phyloP scores from a whole-genome alignment of 2,329 filamentous ascomycete genomes.

The Fusarium humuli region DNA sequence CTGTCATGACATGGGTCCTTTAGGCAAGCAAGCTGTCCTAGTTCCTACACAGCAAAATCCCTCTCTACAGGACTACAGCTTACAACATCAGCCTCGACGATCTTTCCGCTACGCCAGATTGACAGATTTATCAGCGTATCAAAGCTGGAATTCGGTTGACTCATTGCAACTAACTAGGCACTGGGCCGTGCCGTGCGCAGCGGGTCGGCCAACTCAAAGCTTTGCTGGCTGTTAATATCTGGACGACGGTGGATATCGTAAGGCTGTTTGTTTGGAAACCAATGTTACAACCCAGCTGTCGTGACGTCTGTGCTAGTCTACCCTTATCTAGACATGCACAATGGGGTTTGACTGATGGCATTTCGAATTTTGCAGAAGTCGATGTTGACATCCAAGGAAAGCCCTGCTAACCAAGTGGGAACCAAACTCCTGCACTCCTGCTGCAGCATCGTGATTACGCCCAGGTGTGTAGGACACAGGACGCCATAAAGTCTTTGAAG shows the following conservation, averaged over 20 bases:
- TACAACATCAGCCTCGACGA: conserved; percentile 26
- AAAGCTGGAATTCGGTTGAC: conserved; percentile 14
- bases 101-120: conserved; percentile 15
- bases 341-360: not conserved
- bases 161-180: conserved; percentile 12
- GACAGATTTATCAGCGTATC: not conserved
- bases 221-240: conserved; percentile 24
- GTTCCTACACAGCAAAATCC: conserved; percentile 2
- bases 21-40: conserved; percentile 16
- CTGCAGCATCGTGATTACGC: not conserved
- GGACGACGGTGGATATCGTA: not conserved
- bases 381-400: conserved; percentile 5
- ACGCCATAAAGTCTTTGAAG: conserved; percentile 13
- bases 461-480: conserved; percentile 9
- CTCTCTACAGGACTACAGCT: conserved; percentile 30
- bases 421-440: not conserved
- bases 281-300: conserved; percentile 3
- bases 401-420: conserved; percentile 6
- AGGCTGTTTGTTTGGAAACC: not conserved
- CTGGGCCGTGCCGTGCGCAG: conserved; percentile 16
- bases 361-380: conserved; percentile 1
- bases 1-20: conserved; percentile 23
- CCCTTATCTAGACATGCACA: not conserved
- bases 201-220: conserved; percentile 32
- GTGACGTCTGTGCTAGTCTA: not conserved